These are phyloP conservation scores for Kitagawia praeruptora DNA, from an alignment of 129 eudicot species.

Conservation along the genomic window DNA sequence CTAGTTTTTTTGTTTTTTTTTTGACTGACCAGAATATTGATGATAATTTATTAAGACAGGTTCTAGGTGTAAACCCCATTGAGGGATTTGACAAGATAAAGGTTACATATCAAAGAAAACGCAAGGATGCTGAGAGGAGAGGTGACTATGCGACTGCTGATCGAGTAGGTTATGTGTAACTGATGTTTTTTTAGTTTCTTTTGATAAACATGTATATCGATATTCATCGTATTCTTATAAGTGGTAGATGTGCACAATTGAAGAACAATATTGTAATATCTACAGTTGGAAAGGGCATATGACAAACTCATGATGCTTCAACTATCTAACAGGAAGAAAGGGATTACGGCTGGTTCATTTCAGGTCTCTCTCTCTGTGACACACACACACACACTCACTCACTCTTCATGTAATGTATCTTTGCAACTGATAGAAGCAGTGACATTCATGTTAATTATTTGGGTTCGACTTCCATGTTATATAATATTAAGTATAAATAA, in stretches of 20 bases:
- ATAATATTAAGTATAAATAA: neutral
- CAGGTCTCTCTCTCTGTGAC: conserved; percentile 33
- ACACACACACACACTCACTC: neutral
- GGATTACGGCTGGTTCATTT: conserved; percentile 65
- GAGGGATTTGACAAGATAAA: conserved; percentile 84
- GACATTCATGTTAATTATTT: neutral
- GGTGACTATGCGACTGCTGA: conserved; percentile 72
- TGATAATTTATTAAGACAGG: conserved; percentile 24
- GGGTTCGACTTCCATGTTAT: neutral
- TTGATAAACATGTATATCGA: neutral
- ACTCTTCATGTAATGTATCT: neutral
- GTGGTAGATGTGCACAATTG: conserved; percentile 1
- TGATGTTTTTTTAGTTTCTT: neutral
- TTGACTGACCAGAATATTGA: neutral
- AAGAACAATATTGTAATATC: conserved; percentile 1
- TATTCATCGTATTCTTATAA: neutral
- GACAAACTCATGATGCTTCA: conserved; percentile 88
- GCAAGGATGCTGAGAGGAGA: conserved; percentile 84
- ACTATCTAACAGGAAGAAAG: conserved; percentile 70
- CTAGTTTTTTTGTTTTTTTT: neutral
- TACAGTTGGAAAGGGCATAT: conserved; percentile 84
- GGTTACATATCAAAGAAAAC: conserved; percentile 62
- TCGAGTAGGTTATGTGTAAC: conserved; percentile 30
- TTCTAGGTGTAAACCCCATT: conserved; percentile 78
- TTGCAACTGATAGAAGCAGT: neutral